Evolutionary conservation across 78 protist species (phyloP).

Genomic region (Monocercomonoides exilis): DNA sequence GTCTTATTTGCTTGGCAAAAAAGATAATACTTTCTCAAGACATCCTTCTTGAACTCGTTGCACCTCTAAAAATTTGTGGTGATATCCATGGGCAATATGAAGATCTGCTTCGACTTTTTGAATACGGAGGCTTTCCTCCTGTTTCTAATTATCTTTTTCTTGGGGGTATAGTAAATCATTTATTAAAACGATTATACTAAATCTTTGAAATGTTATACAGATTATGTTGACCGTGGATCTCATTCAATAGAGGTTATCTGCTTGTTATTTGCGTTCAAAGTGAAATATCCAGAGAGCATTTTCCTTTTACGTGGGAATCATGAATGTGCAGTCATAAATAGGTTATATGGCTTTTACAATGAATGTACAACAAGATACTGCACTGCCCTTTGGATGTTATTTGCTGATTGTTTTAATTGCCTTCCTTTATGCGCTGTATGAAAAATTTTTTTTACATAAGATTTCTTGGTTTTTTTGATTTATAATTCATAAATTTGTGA

Average conservation of each 20-base stretch:
- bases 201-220: no score
- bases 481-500: no score
- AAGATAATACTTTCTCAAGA: slow-evolving; percentile 17
- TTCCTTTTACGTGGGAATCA: slow-evolving; percentile 21
- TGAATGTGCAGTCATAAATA: slow-evolving; percentile 14
- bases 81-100: slow-evolving; percentile 39
- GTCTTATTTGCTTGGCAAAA: background rate
- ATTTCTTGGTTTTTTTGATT: background rate
- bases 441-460: background rate
- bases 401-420: slow-evolving; percentile 11
- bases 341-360: slow-evolving; percentile 8
- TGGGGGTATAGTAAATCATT: background rate
- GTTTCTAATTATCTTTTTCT: slow-evolving; percentile 5
- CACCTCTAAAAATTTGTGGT: slow-evolving; percentile 22
- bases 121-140: slow-evolving; percentile 24
- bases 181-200: background rate
- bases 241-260: slow-evolving; percentile 6
- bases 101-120: slow-evolving; percentile 21
- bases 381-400: background rate
- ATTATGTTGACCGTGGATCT: slow-evolving; percentile 19
- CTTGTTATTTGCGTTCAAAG: slow-evolving; percentile 15
- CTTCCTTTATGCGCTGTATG: slow-evolving; percentile 16
- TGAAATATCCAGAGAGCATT: slow-evolving; percentile 20
- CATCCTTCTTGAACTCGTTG: slow-evolving; percentile 1
- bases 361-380: slow-evolving; percentile 12